These are phyloP conservation scores for Penicillium ucsense DNA, from an alignment of 495 filamentous ascomycete genomes.

Conservation along the genomic window DNA sequence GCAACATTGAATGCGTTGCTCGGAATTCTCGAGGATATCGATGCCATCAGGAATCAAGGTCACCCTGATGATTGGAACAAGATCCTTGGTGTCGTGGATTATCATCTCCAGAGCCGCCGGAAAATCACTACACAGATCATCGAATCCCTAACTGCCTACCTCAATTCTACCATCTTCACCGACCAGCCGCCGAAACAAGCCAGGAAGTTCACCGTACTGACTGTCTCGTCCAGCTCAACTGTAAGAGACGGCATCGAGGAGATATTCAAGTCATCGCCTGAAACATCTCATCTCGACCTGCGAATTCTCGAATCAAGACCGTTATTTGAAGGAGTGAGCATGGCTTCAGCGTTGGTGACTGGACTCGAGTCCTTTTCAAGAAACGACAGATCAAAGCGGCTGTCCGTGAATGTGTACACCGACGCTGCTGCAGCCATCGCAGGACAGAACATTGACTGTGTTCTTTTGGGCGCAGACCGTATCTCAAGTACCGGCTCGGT, in stretches of 20 bases:
- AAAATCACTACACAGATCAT: constrained; percentile 18
- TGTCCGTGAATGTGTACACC: constrained; percentile 43
- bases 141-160: constrained; percentile 25
- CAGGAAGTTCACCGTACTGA: constrained; percentile 39
- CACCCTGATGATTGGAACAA: constrained; percentile 13
- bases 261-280: constrained; percentile 13
- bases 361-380: constrained; percentile 9
- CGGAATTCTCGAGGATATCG: constrained; percentile 30
- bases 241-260: constrained; percentile 37
- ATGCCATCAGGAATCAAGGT: constrained; percentile 7
- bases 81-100: constrained; percentile 19
- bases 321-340: constrained; percentile 50
- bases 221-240: constrained; percentile 52
- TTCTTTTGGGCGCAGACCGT: constrained; percentile 55
- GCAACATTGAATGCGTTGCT: constrained; percentile 46
- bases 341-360: constrained; percentile 39
- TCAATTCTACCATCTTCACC: constrained; percentile 18
- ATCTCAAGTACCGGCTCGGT: constrained; percentile 45
- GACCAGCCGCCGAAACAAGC: constrained; percentile 7
- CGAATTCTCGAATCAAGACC: constrained; percentile 58
- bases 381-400: background rate
- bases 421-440: constrained; percentile 53
- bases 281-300: constrained; percentile 35
- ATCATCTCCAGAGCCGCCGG: constrained; percentile 21
- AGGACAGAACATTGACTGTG: constrained; percentile 33